Percentiles rank a stretch among this genome's conserved stretches.
Evolutionary conservation across 257 asterid species (phyloP).

Genomic region (Solanum okadae): DNA sequence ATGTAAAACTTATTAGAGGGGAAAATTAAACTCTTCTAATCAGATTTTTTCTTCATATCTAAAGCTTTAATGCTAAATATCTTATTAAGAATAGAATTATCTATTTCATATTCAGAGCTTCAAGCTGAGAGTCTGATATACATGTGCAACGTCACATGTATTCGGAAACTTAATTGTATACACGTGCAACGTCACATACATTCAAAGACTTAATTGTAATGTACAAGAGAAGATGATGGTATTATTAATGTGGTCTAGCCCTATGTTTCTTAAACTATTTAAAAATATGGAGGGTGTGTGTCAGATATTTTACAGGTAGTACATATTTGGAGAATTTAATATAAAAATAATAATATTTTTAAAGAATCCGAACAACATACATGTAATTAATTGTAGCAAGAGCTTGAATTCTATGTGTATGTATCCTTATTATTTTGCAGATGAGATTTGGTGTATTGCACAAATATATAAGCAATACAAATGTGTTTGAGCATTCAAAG

Average conservation of each 20-base stretch:
- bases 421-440: slow-evolving; percentile 9
- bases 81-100: neutral
- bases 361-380: neutral
- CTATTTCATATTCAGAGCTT: neutral
- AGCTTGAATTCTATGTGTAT: neutral
- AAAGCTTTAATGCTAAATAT: no score
- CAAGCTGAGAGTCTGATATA: neutral
- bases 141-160: no score
- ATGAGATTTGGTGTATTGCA: slow-evolving; percentile 15
- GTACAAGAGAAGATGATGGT: neutral
- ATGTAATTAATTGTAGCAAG: no score
- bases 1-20: neutral
- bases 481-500: slow-evolving; percentile 53
- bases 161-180: neutral
- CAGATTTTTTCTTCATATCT: no score
- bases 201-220: neutral
- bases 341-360: neutral
- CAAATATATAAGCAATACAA: slow-evolving; percentile 15
- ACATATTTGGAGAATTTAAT: neutral
- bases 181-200: no score
- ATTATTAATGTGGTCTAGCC: neutral
- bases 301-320: fast-evolving
- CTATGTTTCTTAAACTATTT: neutral
- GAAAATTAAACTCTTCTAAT: no score
- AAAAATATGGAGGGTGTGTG: neutral